Base-by-base conservation (phyloP, 371 early-diverging fungal genomes). In the Saksenaea oblongispora region DNA sequence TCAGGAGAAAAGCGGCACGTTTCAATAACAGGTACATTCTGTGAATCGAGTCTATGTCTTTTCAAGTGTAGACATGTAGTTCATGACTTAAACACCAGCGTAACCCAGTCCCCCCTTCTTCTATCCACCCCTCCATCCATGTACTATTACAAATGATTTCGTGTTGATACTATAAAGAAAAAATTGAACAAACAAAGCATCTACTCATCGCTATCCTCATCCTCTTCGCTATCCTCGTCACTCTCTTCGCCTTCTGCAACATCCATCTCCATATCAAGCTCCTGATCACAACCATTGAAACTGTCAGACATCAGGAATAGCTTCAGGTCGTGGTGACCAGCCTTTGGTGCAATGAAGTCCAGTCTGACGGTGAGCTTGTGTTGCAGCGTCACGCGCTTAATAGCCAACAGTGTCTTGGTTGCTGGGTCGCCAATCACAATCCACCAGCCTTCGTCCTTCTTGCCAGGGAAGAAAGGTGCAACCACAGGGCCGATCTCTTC, bases 391-490 rank as follows among this genome's bases (percentile, higher is more conserved):
- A 94, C 83, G 17, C 97, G 83, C 85, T 97, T 97, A 73, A 98
- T 95, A 17, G 93, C 92, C 58, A 95, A 69, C 56, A 98, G 75
- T 0, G 90, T 75, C 78, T 96, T 94, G 5, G 86, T 78, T 28
- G 75, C 69, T 15, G 89, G 83, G 54, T 96, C 93, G 26, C 94
- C 97, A 53, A 98, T 72, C 3, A 98, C 92, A 62, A 97, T 75
- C 98, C 98, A 98, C 98, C 98, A 98, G 27, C 91, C 91, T 76
- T 98, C 99, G 41, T 93, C 92, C 84, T 95, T 95, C 78, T 83
- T 79, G 24, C 71, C 67, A n/a, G 97, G 97, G 88, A 91, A 98
- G 83, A 85, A 95, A 1, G 96, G 97, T 51, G 98, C 96, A 42
- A 92, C 84, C 2, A 92, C 95, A 51, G 84, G 94, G 4, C 87